Conservation (phyloP, 345 rosid species). For the Gossypium australe region DNA sequence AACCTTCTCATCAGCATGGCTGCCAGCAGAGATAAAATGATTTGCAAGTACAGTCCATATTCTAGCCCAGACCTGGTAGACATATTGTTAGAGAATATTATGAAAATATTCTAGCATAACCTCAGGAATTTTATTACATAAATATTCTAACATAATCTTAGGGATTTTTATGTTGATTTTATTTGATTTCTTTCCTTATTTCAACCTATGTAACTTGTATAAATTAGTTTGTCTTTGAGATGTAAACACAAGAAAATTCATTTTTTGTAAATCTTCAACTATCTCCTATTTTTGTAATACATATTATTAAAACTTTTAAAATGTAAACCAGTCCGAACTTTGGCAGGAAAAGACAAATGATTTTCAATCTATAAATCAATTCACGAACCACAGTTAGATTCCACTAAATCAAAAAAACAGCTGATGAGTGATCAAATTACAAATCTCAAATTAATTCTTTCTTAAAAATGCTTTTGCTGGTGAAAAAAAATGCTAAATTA, state of each 20-base stretch:
- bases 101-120: too few species aligned
- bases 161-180: too few species aligned
- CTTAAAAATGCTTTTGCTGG: neutral
- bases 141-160: too few species aligned
- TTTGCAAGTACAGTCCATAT: constrained; percentile 72
- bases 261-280: too few species aligned
- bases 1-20: constrained; percentile 67
- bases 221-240: too few species aligned
- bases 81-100: too few species aligned
- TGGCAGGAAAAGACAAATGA: neutral
- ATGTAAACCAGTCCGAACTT: neutral
- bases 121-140: too few species aligned
- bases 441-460: neutral
- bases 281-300: too few species aligned
- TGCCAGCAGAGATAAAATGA: constrained; percentile 76
- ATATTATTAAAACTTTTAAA: constrained; percentile 7
- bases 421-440: neutral
- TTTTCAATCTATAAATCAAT: neutral
- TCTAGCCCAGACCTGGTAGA: constrained; percentile 69
- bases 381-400: neutral
- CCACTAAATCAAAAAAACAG: neutral
- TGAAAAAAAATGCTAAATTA: neutral
- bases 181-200: too few species aligned
- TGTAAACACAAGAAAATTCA: too few species aligned
- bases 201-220: too few species aligned